Evolutionary conservation across 192 early-diverging fungal genomes (phyloP), one percentile per base, ranked within the genome.

Genomic region (Gamsiella multidivaricata): DNA sequence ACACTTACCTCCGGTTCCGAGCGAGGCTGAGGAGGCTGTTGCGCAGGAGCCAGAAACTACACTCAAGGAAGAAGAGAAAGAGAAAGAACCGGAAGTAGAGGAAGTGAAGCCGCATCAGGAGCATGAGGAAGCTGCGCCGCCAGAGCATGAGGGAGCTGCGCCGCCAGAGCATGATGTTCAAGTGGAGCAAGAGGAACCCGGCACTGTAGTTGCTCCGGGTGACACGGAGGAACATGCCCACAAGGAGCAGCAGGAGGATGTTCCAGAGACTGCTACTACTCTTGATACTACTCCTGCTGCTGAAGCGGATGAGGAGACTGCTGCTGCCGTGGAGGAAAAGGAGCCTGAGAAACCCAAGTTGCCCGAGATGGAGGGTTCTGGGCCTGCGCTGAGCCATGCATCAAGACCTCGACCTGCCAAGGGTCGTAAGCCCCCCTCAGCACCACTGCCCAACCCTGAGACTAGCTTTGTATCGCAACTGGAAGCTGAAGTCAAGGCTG

Each of bases 321-420:
- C 17, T 34, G 41, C 37, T 28, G 62, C 6, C 3, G 52, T 56
- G 6, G 41, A 65, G 45, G 68, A 64, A 43, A 61, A 65, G 60
- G 81, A 82, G 46, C 65, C 74, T 14, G 74, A 78, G 41, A 78
- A 78, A 15, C 74, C 65, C 60, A 78, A 78, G 60, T 29, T 78
- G 34, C 74, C 74, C 26, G 74, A 69, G 42, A 59, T 78, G 31
- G 75, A 79, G 49, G 53, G 47, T 26, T 73, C 70, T 32, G 70
- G 69, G 25, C 70, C 65, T 12, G 39, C 54, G 20, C 25, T 70
- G 33, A 80, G 56, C 25, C 62, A 71, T 41, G 59, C 69, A 17
- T 71, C 64, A 8, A 70, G 69, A 46, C 78, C 69, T 17, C 43
- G 78, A 28, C 78, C 78, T 20, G 73, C 66, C 62, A 74, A 79